phyloP scores from a whole-genome alignment of 2,329 filamentous ascomycete species.

The Colletotrichum sp. region DNA sequence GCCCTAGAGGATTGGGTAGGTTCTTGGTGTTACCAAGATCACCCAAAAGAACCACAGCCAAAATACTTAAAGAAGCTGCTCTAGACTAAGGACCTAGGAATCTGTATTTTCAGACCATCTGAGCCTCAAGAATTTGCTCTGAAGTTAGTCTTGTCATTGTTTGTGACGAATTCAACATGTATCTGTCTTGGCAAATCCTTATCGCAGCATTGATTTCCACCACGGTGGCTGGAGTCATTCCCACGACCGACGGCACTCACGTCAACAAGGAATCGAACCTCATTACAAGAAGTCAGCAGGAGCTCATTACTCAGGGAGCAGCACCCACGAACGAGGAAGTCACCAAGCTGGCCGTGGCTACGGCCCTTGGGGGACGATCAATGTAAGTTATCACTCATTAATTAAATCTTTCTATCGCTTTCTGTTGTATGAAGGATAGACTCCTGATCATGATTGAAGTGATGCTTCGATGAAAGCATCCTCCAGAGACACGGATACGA shows the following conservation, averaged over 20 bases:
- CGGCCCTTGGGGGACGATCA: not conserved
- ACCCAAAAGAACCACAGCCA: not conserved
- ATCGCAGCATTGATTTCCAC: not conserved
- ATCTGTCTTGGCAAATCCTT: not conserved
- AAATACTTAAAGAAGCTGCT: not conserved
- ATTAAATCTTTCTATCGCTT: too few relatives aligned
- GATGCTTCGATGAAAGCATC: not conserved
- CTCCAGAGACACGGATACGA: not conserved
- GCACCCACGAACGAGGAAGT: not conserved
- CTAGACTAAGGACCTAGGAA: rapidly evolving
- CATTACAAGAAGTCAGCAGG: not conserved
- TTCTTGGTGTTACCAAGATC: not conserved
- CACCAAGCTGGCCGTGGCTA: not conserved
- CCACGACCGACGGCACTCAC: not conserved
- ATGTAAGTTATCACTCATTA: not conserved
- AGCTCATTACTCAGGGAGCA: not conserved
- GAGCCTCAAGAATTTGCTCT: not conserved
- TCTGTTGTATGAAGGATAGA: not conserved
- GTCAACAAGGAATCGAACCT: not conserved
- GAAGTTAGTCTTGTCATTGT: not conserved
- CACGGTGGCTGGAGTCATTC: not conserved
- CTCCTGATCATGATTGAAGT: not conserved
- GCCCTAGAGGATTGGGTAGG: not conserved
- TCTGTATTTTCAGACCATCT: not conserved
- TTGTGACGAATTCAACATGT: not conserved